Percentiles rank a stretch among this genome's conserved stretches.
phyloP scores from a whole-genome alignment of 139 green algal genomes.

The Micromonas pusilla region DNA sequence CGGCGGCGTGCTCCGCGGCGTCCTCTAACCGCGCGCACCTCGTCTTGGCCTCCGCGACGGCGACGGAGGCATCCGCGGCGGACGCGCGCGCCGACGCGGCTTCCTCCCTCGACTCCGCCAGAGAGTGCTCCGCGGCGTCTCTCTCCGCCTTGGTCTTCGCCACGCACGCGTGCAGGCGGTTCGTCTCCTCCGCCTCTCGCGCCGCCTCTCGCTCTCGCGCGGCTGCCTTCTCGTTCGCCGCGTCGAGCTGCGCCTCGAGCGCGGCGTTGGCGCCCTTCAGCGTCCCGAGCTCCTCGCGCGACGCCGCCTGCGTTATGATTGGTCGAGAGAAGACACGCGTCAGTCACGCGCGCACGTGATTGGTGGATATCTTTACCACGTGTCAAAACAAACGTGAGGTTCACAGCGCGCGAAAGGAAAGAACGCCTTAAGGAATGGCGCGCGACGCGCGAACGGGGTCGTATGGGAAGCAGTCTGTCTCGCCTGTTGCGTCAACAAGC shows the following conservation, averaged over 20 bases:
- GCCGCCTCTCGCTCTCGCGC: not conserved
- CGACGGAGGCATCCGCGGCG: not conserved
- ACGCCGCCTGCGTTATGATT: too few species aligned
- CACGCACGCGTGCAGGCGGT: not conserved
- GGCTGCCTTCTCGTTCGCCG: not conserved
- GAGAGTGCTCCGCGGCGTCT: not conserved
- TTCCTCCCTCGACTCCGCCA: not conserved
- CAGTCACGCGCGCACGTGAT: too few species aligned
- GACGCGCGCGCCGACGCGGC: not conserved
- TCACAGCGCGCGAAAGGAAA: too few species aligned
- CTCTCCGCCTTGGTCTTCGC: constrained; percentile 10
- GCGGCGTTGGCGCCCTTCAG: not conserved
- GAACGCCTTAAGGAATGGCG: too few species aligned
- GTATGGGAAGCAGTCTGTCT: too few species aligned
- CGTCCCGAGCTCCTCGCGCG: not conserved
- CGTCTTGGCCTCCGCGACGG: not conserved
- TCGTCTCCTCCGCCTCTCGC: not conserved
- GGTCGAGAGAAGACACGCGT: too few species aligned
- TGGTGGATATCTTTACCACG: too few species aligned
- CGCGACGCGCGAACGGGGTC: too few species aligned
- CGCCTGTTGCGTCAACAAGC: not conserved
- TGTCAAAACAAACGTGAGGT: too few species aligned
- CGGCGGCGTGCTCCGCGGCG: not conserved
- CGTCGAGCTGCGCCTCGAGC: not conserved
- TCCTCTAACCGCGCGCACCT: not conserved